Conservation (phyloP, 768 basidiomycete genomes). For the Hydnomerulius pinastri region DNA sequence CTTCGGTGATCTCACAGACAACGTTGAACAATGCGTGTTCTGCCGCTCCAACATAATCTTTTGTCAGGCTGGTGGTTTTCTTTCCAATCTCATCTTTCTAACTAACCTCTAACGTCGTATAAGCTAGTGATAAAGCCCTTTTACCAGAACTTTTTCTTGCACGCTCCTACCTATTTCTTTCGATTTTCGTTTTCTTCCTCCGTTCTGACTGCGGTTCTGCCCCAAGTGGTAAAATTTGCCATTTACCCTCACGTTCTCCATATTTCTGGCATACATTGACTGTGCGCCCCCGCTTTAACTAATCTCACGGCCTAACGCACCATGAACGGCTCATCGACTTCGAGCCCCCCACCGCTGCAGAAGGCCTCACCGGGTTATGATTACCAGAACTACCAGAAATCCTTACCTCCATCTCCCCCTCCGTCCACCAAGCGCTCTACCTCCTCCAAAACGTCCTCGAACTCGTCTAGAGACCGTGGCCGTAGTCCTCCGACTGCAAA, state of each 20-base stretch:
- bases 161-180: background rate
- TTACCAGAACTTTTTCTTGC: background rate
- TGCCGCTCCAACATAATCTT: background rate
- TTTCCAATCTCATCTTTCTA: background rate
- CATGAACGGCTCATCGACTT: conserved; percentile 14
- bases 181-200: conserved; percentile 1
- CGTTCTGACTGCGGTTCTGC: background rate
- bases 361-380: conserved; percentile 8
- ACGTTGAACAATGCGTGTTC: conserved; percentile 5
- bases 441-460: conserved; percentile 20
- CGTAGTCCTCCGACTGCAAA: conserved; percentile 28
- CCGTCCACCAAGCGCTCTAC: conserved; percentile 14
- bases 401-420: conserved; percentile 24
- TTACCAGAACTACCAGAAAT: conserved; percentile 11
- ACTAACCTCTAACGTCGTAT: background rate
- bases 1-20: conserved; percentile 18
- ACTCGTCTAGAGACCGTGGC: conserved; percentile 20
- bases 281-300: background rate
- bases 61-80: too few species aligned
- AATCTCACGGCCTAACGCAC: background rate
- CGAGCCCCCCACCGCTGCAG: conserved; percentile 14
- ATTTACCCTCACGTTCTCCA: background rate
- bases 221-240: conserved; percentile 12
- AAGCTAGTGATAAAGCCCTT: background rate
- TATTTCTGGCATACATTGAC: background rate